Evolutionary conservation across 441 rosid genomes (phyloP).

Genomic region (Pelargonium cotyledonis): DNA sequence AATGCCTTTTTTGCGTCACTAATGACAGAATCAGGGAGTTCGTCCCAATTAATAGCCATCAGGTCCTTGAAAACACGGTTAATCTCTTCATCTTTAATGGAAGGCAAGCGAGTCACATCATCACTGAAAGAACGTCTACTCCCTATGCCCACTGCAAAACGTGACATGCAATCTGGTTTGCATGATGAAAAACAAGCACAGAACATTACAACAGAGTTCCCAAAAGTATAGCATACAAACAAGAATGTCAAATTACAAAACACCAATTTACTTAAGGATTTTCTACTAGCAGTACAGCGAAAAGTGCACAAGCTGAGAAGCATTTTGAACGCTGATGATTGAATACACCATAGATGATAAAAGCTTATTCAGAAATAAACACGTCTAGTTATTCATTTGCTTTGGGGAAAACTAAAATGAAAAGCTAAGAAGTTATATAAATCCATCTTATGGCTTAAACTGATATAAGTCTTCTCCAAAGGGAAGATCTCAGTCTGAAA

Average conservation of each 20-base stretch:
- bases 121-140: background rate
- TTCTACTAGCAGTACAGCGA: background rate
- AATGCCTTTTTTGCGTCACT: constrained; percentile 51
- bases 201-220: background rate
- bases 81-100: constrained; percentile 49
- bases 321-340: background rate
- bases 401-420: too few species aligned
- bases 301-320: constrained; percentile 1
- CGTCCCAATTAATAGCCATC: constrained; percentile 83
- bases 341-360: too few species aligned
- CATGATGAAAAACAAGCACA: background rate
- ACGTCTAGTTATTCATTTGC: background rate
- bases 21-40: constrained; percentile 43
- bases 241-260: background rate
- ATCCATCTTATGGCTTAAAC: too few species aligned
- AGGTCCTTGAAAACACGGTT: constrained; percentile 61
- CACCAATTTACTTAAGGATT: background rate
- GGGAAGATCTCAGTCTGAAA: too few species aligned
- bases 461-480: too few species aligned
- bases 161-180: background rate
- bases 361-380: background rate
- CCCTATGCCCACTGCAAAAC: background rate
- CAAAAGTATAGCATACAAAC: background rate
- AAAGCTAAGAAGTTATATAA: too few species aligned
- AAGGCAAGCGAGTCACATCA: constrained; percentile 20